Evolutionary conservation across 2,329 filamentous ascomycete species (phyloP).

Genomic region (Diaporthe citrichinensis): DNA sequence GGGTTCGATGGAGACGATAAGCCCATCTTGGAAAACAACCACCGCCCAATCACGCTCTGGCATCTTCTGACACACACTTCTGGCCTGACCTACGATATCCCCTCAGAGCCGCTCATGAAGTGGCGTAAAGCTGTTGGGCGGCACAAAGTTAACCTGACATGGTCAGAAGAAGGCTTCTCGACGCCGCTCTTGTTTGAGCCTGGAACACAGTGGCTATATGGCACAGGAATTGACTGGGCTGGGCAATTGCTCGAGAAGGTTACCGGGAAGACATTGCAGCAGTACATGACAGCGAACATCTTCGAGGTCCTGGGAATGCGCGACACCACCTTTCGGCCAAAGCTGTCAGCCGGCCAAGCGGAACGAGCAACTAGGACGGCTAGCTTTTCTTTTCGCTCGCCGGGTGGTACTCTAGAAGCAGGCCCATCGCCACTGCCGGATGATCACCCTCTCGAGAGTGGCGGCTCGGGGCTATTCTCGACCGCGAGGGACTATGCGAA

Average conservation of each 20-base stretch:
- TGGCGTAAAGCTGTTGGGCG: constrained; percentile 35
- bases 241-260: constrained; percentile 47
- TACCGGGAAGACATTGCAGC: constrained; percentile 44
- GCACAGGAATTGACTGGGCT: constrained; percentile 50
- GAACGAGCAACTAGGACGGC: background rate
- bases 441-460: constrained; percentile 43
- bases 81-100: constrained; percentile 58
- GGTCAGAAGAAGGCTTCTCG: constrained; percentile 43
- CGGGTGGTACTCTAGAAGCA: background rate
- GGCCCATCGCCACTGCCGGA: constrained; percentile 27
- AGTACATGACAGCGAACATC: constrained; percentile 46
- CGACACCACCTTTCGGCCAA: constrained; percentile 46
- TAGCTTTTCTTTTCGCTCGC: constrained; percentile 24
- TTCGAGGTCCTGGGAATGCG: constrained; percentile 43
- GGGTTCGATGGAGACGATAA: constrained; percentile 56
- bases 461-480: constrained; percentile 46
- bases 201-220: constrained; percentile 49
- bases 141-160: constrained; percentile 33
- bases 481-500: constrained; percentile 44
- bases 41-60: constrained; percentile 58
- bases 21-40: constrained; percentile 48
- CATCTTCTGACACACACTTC: constrained; percentile 63
- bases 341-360: background rate
- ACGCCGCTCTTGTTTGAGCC: constrained; percentile 51
- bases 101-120: constrained; percentile 43